A percentile compares a stretch with the other conserved stretches of the same genome.
Conservation (phyloP, 2,329 filamentous ascomycete species). For the Pseudocercospora pini-densiflorae region DNA sequence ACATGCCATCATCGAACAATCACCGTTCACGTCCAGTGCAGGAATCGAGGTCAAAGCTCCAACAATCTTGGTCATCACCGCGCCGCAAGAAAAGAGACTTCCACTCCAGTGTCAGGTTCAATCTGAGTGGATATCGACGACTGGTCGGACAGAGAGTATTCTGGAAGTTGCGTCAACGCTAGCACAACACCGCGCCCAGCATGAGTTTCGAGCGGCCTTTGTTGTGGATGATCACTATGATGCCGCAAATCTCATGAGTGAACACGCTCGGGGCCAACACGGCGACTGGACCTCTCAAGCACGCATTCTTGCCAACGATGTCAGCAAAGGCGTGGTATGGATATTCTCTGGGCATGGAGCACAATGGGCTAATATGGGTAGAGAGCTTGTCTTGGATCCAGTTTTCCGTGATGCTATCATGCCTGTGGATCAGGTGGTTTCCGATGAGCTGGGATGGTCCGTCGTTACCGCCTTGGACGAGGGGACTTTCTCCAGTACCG, state of each 20-base stretch:
- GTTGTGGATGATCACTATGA: not conserved
- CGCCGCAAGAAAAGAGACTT: not conserved
- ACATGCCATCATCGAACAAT: not conserved
- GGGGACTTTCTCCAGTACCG: not conserved
- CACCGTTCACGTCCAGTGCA: not conserved
- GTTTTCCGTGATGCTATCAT: slow-evolving; percentile 12
- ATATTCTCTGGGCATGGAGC: slow-evolving; percentile 32
- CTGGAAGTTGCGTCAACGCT: too few species aligned
- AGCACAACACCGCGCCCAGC: too few species aligned
- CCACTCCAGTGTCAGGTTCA: not conserved
- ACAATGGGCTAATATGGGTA: slow-evolving; percentile 28
- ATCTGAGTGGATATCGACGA: too few species aligned
- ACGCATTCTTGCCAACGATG: not conserved
- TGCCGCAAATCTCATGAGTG: not conserved
- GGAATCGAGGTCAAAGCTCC: not conserved
- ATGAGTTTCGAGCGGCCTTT: too few species aligned
- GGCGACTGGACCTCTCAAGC: not conserved
- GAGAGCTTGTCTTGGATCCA: slow-evolving; percentile 12
- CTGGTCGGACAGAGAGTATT: too few species aligned
- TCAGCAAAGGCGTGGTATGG: not conserved
- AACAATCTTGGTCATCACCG: not conserved
- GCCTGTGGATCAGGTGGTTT: slow-evolving; percentile 1
- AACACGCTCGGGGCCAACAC: not conserved
- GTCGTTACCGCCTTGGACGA: not conserved
- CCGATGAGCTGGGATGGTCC: not conserved